Conservation (phyloP, 768 basidiomycete genomes). For the Boletus rubescentipes region DNA sequence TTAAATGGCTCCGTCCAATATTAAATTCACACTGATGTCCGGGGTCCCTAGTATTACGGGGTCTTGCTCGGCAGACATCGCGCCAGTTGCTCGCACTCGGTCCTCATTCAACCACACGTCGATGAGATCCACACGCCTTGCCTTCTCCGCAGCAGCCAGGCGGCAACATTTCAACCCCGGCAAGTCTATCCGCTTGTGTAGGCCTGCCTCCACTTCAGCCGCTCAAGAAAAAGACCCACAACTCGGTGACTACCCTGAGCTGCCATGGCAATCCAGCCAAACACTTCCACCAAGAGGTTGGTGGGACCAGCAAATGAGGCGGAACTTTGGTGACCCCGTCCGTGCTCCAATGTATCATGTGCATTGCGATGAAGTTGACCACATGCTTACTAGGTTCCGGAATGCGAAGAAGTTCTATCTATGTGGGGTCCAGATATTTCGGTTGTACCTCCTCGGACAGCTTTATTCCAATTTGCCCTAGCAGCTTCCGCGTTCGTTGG, state of each 20-base stretch:
- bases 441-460: constrained; percentile 54
- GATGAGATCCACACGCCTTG: constrained; percentile 21
- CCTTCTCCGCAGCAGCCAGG: constrained; percentile 6
- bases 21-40: constrained; percentile 4
- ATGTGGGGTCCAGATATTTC: constrained; percentile 89
- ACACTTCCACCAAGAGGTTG: constrained; percentile 63
- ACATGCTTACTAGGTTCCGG: constrained; percentile 57
- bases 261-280: constrained; percentile 68
- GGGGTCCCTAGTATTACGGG: constrained; percentile 25
- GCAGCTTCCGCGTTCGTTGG: constrained; percentile 62
- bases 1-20: neutral
- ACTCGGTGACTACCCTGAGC: constrained; percentile 68
- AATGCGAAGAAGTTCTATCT: constrained; percentile 75
- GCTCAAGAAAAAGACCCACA: constrained; percentile 57
- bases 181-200: neutral
- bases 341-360: constrained; percentile 24
- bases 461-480: constrained; percentile 63
- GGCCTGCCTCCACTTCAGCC: constrained; percentile 18
- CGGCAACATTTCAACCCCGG: neutral
- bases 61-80: constrained; percentile 16
- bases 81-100: neutral
- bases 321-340: constrained; percentile 81
- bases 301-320: constrained; percentile 73
- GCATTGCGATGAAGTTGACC: constrained; percentile 12
- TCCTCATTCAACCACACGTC: constrained; percentile 11